Base-by-base conservation (phyloP, 1,139 yeast genomes). In the Yamadazyma siamensis region DNA sequence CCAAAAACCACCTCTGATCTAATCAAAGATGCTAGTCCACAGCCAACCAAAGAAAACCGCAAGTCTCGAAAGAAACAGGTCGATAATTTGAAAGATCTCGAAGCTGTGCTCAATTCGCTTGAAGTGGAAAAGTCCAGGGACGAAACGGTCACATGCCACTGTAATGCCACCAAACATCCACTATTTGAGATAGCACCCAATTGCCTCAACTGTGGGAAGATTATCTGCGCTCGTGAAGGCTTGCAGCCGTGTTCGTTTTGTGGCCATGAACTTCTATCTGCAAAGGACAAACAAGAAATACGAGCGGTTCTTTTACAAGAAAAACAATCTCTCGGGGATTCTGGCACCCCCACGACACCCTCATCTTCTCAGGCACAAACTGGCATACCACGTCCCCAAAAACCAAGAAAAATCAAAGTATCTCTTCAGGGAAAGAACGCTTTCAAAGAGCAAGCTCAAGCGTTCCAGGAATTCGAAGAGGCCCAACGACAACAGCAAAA, bases 161-260 rank as follows among this genome's bases (percentile, higher is more conserved):
- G 99, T 50, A 80, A 79, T 75, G 91, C 85, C 1, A 77, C 84
- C 2, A 65, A 84, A 36, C 98, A 94, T 50, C 95, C 96, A 2
- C 61, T 94, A 25, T 84, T 87, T 44, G 94, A 85, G 36, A 71
- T 85, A 36, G 91, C 94, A 1, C 98, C 98, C 0, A 94, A 94
- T 52, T 94, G 99, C 49, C 59, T 91, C 26, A 80, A 82, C 36
- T 94, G 99, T 56, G 99, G 99, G 8, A 87, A 88, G 52, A 86
- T 94, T 23, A 84, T 91, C 3, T 94, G 99, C 60, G 71, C 72
- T 3, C 80, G 80, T 46, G 97, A 94, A 51, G 97, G 97, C 0
- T 54, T 78, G n/a, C 87, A 88, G 33, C 94, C 94, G 4, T 94
- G 99, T 52, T 74, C 94, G 3, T 84, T 63, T 41, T 91, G 98